phyloP scores from a whole-genome alignment of 805 yeast species.

The Saturnispora halmiae region DNA sequence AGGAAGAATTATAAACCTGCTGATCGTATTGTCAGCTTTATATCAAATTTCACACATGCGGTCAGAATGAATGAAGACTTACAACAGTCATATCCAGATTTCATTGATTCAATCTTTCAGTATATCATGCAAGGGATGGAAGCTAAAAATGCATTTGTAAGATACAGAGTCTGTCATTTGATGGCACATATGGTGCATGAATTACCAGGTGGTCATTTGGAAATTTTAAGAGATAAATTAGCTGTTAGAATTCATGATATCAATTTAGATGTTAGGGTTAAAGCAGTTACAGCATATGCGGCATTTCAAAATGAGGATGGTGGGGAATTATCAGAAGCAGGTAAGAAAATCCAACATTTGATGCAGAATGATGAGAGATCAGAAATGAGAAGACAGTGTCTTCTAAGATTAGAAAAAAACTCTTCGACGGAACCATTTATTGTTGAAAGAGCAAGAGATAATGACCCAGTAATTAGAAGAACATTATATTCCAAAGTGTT shows the following conservation, averaged over 20 bases:
- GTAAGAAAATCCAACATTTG: slow-evolving; percentile 38
- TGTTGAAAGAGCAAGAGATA: slow-evolving; percentile 77
- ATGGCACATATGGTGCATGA: slow-evolving; percentile 62
- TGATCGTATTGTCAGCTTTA: slow-evolving; percentile 65
- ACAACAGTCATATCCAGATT: slow-evolving; percentile 38
- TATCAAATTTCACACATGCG: slow-evolving; percentile 43
- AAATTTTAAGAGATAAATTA: slow-evolving; percentile 50
- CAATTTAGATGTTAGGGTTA: slow-evolving; percentile 72
- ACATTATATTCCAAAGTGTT: slow-evolving; percentile 60
- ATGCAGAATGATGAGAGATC: slow-evolving; percentile 74
- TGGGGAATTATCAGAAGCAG: slow-evolving; percentile 37
- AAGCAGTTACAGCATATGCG: slow-evolving; percentile 72
- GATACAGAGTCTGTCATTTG: slow-evolving; percentile 73
- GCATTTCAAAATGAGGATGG: slow-evolving; percentile 58
- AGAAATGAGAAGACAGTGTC: slow-evolving; percentile 81
- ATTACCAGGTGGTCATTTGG: slow-evolving; percentile 63
- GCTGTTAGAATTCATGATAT: slow-evolving; percentile 60
- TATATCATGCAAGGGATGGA: slow-evolving; percentile 73
- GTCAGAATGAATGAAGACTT: slow-evolving; percentile 18
- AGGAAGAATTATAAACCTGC: slow-evolving; percentile 65
- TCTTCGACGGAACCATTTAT: slow-evolving; percentile 45
- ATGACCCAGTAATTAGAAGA: slow-evolving; percentile 61
- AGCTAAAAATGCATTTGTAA: slow-evolving; percentile 64
- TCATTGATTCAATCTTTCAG: slow-evolving; percentile 51
- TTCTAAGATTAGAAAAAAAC: slow-evolving; percentile 57